Percentiles rank a stretch among this genome's conserved stretches.
These are phyloP conservation scores for Aspergillus sclerotioniger DNA, from an alignment of 495 filamentous ascomycete genomes.

Conservation along the genomic window DNA sequence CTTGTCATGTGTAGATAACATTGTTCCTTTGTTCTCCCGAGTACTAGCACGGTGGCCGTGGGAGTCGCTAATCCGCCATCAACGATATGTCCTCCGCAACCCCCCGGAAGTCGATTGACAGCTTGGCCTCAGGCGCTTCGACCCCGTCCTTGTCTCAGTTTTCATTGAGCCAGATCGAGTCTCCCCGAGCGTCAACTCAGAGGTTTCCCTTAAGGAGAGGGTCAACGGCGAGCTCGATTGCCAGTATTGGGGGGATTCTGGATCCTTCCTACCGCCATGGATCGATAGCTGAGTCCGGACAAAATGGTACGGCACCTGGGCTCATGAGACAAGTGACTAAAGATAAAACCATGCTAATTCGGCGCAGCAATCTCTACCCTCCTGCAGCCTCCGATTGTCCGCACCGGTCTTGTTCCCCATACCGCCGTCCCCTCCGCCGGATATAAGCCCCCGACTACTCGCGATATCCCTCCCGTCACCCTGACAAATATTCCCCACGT, in stretches of 20 bases:
- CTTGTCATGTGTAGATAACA: constrained; percentile 48
- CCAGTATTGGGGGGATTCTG: constrained; percentile 72
- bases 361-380: constrained; percentile 82
- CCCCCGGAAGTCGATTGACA: constrained; percentile 70
- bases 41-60: constrained; percentile 36
- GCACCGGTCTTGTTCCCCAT: constrained; percentile 80
- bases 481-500: constrained; percentile 86
- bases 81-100: constrained; percentile 63
- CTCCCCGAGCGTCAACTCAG: constrained; percentile 41
- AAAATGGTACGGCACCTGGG: constrained; percentile 61
- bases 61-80: constrained; percentile 36
- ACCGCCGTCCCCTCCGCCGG: constrained; percentile 61
- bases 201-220: constrained; percentile 61
- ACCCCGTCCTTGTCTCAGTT: constrained; percentile 58
- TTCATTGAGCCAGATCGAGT: constrained; percentile 51
- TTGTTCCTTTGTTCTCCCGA: constrained; percentile 14
- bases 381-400: constrained; percentile 83
- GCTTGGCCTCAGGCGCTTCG: constrained; percentile 50
- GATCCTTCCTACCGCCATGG: constrained; percentile 61
- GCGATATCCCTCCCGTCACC: constrained; percentile 92
- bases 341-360: constrained; percentile 8
- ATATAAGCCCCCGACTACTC: constrained; percentile 80
- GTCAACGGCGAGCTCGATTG: constrained; percentile 84
- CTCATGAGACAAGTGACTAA: neutral
- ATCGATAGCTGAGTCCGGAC: constrained; percentile 69